Evolutionary conservation across 192 early-diverging fungal species (phyloP), one percentile per base, ranked within the genome.

Genomic region (Oehlia diaphana): DNA sequence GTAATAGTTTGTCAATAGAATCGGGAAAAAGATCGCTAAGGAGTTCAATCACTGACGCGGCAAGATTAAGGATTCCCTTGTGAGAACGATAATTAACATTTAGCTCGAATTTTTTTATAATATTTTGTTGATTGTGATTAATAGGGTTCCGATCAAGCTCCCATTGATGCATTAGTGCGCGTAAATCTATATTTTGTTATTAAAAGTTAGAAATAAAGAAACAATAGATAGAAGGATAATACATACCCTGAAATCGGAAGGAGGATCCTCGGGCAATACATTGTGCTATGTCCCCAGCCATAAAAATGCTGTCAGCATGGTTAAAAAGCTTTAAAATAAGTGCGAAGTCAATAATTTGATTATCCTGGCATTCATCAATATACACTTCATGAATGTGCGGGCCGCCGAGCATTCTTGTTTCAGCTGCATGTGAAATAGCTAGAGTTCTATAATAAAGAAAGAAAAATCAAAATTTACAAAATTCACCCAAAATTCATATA

Each of bases 341-440:
- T 10, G 62, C 31, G 2, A 77, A 65, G 49, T 77, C 75, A 14
- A 63, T 33, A 2, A 74, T 63, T 5, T n/a, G 16, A 23, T 74
- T 74, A 23, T 74, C 73, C 26, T 77, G 75, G 28, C 75, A 77
- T 77, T 77, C 75, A 49, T 77, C 75, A 26, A 77, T 77, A 14
- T 77, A 77, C 12, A 77, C 63, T 77, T 77, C 75, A 66, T 77
- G 37, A 77, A 77, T 77, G 16, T 64, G 75, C 3, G 26, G 63
- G 5, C 63, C 63, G 47, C 63, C 42, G 44, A 77, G 63, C 37
- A 16, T 3, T 47, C 63, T 3, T 47, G 14, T 77, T 77, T 44
- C 26, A 37, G 75, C 63, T 44, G 23, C 42, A 77, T 62, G 75
- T 16, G 64, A 66, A 23, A 77, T 66, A 12, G 63, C 75, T 10